A percentile compares a stretch with the other conserved stretches of the same genome.
These are phyloP conservation scores for Zoysia pacifica DNA, from an alignment of 176 grass and related monocot genomes.

Conservation along the genomic window DNA sequence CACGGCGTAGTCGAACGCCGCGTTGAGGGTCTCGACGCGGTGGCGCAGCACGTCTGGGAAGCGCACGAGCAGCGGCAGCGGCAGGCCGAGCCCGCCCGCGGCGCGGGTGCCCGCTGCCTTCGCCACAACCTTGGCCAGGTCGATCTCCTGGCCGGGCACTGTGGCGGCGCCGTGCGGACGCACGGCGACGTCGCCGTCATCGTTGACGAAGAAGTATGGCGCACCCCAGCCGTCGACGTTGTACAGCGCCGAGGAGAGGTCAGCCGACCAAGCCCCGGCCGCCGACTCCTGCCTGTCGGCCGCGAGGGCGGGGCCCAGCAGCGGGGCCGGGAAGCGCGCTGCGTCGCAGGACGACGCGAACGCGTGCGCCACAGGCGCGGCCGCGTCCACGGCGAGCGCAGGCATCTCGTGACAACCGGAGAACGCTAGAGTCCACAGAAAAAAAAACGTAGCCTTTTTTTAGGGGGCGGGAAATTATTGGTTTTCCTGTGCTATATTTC, in stretches of 20 bases:
- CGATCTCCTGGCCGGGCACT: conserved; percentile 69
- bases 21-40: conserved; percentile 74
- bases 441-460: conserved; percentile 33
- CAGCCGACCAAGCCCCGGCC: conserved; percentile 57
- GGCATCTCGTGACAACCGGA: conserved; percentile 84
- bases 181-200: conserved; percentile 69
- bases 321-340: conserved; percentile 60
- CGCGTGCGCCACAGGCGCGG: conserved; percentile 57
- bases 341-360: conserved; percentile 75
- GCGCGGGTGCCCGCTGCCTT: conserved; percentile 45
- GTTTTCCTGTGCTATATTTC: conserved; percentile 21
- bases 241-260: conserved; percentile 76
- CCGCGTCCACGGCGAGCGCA: conserved; percentile 80
- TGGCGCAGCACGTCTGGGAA: conserved; percentile 89
- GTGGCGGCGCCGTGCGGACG: conserved; percentile 74
- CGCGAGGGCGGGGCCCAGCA: conserved; percentile 22
- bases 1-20: conserved; percentile 77
- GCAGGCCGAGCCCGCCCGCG: conserved; percentile 64
- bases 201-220: conserved; percentile 88
- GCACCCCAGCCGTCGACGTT: conserved; percentile 89
- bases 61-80: conserved; percentile 69
- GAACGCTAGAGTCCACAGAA: conserved; percentile 46
- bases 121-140: conserved; percentile 87
- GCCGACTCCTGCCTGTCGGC: background rate
- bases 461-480: background rate